Conservation (phyloP, 352 stramenopile species). For the Globisporangium uncinulatum region DNA sequence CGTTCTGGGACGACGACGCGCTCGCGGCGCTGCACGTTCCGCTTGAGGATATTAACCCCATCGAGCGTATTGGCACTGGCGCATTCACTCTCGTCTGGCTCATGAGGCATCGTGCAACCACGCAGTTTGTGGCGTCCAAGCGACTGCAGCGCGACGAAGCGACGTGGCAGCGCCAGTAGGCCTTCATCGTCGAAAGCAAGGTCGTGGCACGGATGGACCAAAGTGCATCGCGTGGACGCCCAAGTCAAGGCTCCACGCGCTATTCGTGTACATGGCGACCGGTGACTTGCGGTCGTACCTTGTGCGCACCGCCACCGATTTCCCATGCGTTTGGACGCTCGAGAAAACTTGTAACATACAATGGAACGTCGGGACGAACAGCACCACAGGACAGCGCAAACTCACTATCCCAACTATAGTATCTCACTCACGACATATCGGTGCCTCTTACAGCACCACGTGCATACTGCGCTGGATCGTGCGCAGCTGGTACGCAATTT, state of each 20-base stretch:
- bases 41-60: conserved; percentile 34
- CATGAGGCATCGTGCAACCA: conserved; percentile 29
- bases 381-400: background rate
- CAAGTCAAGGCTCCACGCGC: conserved; percentile 41
- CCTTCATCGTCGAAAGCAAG: conserved; percentile 70
- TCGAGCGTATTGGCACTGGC: conserved; percentile 38
- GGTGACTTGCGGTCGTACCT: conserved; percentile 54
- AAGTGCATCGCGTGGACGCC: conserved; percentile 60
- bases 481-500: conserved; percentile 40
- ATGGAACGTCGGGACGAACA: background rate
- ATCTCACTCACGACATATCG: background rate
- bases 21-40: conserved; percentile 39
- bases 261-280: conserved; percentile 66
- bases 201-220: conserved; percentile 55
- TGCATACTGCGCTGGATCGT: conserved; percentile 22
- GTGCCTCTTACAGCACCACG: background rate
- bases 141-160: conserved; percentile 37
- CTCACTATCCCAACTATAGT: background rate
- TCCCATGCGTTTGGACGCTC: conserved; percentile 16
- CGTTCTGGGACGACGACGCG: conserved; percentile 50
- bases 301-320: conserved; percentile 5
- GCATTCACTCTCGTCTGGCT: conserved; percentile 45
- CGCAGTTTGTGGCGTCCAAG: conserved; percentile 39
- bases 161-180: conserved; percentile 28
- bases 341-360: conserved; percentile 16